Conservation (phyloP, 169 alveolate species). For the Babesia ovata region DNA sequence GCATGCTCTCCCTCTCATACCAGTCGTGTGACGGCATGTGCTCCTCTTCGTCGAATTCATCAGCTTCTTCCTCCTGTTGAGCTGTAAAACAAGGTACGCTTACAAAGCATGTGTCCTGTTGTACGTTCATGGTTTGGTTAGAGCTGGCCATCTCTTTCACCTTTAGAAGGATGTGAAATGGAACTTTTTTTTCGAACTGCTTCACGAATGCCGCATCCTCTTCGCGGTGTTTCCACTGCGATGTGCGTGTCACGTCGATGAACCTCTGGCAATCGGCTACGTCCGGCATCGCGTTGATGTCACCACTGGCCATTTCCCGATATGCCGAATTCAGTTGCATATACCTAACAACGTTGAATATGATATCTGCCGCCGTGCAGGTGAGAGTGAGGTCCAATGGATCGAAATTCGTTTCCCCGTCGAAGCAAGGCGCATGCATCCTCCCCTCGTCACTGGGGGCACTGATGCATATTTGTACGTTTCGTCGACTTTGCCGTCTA, state of each 20-base stretch:
- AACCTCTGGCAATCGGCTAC: slow-evolving; percentile 26
- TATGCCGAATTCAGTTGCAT: slow-evolving; percentile 35
- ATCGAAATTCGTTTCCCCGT: slow-evolving; percentile 33
- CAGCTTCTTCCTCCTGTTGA: not conserved
- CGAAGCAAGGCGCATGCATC: slow-evolving; percentile 32
- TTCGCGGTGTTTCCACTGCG: slow-evolving; percentile 21
- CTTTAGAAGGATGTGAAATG: slow-evolving; percentile 28
- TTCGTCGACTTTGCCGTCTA: slow-evolving; percentile 6
- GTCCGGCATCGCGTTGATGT: slow-evolving; percentile 35
- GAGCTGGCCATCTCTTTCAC: slow-evolving; percentile 18
- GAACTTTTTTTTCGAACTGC: slow-evolving; percentile 9
- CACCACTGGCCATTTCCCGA: slow-evolving; percentile 9
- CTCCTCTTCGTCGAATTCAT: slow-evolving; percentile 5
- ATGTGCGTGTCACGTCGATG: slow-evolving; percentile 14
- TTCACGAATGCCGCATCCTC: slow-evolving; percentile 34
- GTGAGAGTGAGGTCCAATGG: slow-evolving; percentile 41
- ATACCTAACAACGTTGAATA: slow-evolving; percentile 51
- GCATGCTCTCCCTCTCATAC: slow-evolving; percentile 4
- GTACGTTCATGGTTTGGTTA: not conserved
- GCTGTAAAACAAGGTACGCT: slow-evolving; percentile 1
- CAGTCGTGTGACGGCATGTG: slow-evolving; percentile 7
- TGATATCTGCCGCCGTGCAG: slow-evolving; percentile 29
- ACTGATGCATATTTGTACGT: slow-evolving; percentile 18
- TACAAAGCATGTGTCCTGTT: slow-evolving; percentile 4
- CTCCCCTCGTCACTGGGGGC: not conserved